Conservation (phyloP, 1,284 basidiomycete genomes). For the Amylostereum chailletii region DNA sequence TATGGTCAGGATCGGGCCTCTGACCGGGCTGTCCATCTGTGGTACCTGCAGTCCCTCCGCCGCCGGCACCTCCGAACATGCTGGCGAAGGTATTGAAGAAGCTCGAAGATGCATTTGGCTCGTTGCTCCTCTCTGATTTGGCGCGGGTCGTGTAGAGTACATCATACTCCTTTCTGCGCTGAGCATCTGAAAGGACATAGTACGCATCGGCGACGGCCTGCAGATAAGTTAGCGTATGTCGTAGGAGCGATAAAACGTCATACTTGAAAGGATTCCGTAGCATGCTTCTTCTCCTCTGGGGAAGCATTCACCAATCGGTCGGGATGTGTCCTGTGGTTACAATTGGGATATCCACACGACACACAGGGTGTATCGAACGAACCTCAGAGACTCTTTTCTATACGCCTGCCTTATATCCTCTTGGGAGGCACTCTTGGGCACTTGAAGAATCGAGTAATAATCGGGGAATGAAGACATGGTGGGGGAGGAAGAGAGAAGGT, state of each 20-base stretch:
- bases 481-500: neutral
- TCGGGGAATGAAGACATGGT: constrained; percentile 63
- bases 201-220: constrained; percentile 93
- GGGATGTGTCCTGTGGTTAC: constrained; percentile 67
- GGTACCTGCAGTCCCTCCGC: constrained; percentile 21
- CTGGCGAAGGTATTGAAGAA: constrained; percentile 76
- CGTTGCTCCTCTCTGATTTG: constrained; percentile 39
- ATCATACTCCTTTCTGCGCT: constrained; percentile 80
- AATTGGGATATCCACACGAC: too few species aligned
- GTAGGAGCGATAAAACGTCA: constrained; percentile 1
- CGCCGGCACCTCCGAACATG: constrained; percentile 46
- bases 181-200: constrained; percentile 84
- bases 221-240: neutral
- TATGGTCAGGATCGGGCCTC: constrained; percentile 69
- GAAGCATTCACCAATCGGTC: constrained; percentile 78
- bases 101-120: constrained; percentile 59
- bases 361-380: neutral
- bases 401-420: constrained; percentile 79
- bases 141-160: constrained; percentile 47
- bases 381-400: constrained; percentile 71
- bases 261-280: constrained; percentile 81
- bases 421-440: constrained; percentile 50
- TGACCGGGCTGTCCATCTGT: constrained; percentile 26
- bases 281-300: constrained; percentile 57
- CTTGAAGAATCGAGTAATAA: constrained; percentile 61